Base-by-base conservation (phyloP, 2,329 filamentous ascomycete species). In the Ceratocystis colombiana region DNA sequence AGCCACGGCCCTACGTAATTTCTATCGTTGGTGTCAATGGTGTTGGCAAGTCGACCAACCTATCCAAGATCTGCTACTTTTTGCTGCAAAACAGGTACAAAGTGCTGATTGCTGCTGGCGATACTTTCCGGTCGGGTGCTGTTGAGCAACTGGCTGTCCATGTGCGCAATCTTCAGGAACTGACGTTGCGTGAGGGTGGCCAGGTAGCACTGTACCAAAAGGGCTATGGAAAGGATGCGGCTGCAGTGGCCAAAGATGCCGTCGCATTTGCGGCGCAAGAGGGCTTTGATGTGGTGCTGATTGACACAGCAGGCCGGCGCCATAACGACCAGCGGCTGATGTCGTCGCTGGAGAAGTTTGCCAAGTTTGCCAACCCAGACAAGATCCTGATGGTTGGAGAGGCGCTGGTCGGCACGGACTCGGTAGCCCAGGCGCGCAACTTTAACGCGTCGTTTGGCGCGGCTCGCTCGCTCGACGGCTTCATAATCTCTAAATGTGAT, bases 1-100 rank as follows among this genome's bases (percentile, higher is more conserved):
- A 82, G 68, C 76, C 82, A 22, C 87, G 94, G 3, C 94, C 94
- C 55, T 99, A 97, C 74, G 93, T 97, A 72, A 95, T 99, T 74
- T 96, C 91, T 67, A 96, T 99, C 69, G 94, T 99, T 55, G 94
- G 94, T 69, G 94, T 99, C 74, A 99, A 99, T 75, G 94, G 94
- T 65, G 94, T 99, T 46, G 94, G 94, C 73, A 99, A 99, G 78
- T 96, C 92, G 17, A 99, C 94, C 64, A 97, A 96, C 74, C 81
- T 99, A 46, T 93, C 90, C 75, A 99, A 99, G 77, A 96, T 99
- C 70, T 96, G 92, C 76, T 99, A 94, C 78, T 99, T 99, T 79
- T 81, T 99, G 46, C 81, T 99, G 41, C 93, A 99, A 76, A 99
- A 99, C 79, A 92, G 95, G 74, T 95, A 96, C 79, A 89, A 89